Conservation (phyloP, 2,329 filamentous ascomycete species). For the Bipolaris victoriae region DNA sequence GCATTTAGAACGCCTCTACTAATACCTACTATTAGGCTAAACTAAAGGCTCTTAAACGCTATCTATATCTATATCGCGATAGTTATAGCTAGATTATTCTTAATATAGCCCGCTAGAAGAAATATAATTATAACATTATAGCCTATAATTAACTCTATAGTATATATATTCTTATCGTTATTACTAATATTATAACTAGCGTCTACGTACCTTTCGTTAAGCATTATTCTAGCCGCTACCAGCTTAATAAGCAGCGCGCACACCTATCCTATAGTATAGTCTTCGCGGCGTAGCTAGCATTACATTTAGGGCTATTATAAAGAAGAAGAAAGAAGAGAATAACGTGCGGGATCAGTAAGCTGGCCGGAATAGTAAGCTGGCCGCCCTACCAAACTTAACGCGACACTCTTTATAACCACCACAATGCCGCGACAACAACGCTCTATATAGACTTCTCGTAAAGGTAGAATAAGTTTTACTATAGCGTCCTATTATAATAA, state of each 20-base stretch:
- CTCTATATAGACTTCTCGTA: too few relatives aligned
- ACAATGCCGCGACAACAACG: background rate
- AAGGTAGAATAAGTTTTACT: too few relatives aligned
- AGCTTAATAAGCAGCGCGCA: constrained; percentile 22
- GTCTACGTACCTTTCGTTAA: constrained; percentile 21
- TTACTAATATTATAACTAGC: constrained; percentile 34
- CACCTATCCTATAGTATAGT: constrained; percentile 25
- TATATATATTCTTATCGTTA: constrained; percentile 30
- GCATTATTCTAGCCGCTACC: constrained; percentile 18
- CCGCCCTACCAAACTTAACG: too few relatives aligned
- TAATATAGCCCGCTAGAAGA: background rate
- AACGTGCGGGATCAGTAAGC: too few relatives aligned
- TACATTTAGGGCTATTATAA: constrained; percentile 1
- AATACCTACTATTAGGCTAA: too few relatives aligned
- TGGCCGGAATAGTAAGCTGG: too few relatives aligned
- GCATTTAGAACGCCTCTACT: too few relatives aligned
- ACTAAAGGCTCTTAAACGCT: too few relatives aligned
- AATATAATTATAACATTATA: background rate
- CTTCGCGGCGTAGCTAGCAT: constrained; percentile 15
- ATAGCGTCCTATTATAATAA: too few relatives aligned
- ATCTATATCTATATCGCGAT: too few relatives aligned
- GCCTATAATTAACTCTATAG: constrained; percentile 34
- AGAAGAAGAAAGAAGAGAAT: background rate
- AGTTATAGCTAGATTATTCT: too few relatives aligned
- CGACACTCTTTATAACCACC: background rate